Percentiles rank a stretch among this genome's conserved stretches.
Evolutionary conservation across 2,329 filamentous ascomycete species (phyloP).

Genomic region (Periglandula ipomoeae): DNA sequence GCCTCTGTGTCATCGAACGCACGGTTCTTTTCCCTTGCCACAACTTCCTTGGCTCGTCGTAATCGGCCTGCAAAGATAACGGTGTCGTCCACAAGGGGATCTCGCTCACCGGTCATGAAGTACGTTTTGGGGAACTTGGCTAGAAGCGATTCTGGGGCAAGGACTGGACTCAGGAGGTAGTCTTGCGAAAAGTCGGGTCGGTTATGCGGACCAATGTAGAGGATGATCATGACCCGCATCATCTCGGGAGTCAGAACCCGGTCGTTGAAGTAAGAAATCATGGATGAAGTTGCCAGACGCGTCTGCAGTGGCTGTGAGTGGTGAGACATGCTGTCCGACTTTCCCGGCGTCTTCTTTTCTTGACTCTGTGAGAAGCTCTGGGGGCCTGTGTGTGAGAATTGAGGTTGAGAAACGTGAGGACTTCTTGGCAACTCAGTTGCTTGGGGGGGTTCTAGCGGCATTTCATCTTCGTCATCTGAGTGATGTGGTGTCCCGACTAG

Average conservation of each 20-base stretch:
- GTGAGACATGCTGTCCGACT: constrained; percentile 32
- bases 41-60: constrained; percentile 63
- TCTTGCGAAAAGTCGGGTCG: constrained; percentile 88
- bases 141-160: constrained; percentile 77
- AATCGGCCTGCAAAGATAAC: constrained; percentile 89
- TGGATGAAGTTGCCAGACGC: constrained; percentile 87
- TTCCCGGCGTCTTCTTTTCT: constrained; percentile 9
- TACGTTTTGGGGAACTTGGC: constrained; percentile 88
- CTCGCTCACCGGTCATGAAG: constrained; percentile 88
- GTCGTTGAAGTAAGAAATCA: constrained; percentile 97
- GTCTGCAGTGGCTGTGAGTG: constrained; percentile 59
- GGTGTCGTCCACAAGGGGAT: constrained; percentile 92
- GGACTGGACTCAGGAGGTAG: constrained; percentile 79
- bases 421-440: constrained; percentile 14
- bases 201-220: constrained; percentile 91
- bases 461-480: constrained; percentile 63
- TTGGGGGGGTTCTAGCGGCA: constrained; percentile 20
- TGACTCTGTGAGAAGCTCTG: constrained; percentile 17
- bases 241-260: constrained; percentile 91
- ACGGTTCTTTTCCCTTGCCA: constrained; percentile 13
- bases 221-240: constrained; percentile 98
- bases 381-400: constrained; percentile 41
- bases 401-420: constrained; percentile 29
- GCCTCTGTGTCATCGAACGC: constrained; percentile 30
- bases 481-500: constrained; percentile 75